Conservation (phyloP, 306 rosid genomes). For the Benincasa hispida region DNA sequence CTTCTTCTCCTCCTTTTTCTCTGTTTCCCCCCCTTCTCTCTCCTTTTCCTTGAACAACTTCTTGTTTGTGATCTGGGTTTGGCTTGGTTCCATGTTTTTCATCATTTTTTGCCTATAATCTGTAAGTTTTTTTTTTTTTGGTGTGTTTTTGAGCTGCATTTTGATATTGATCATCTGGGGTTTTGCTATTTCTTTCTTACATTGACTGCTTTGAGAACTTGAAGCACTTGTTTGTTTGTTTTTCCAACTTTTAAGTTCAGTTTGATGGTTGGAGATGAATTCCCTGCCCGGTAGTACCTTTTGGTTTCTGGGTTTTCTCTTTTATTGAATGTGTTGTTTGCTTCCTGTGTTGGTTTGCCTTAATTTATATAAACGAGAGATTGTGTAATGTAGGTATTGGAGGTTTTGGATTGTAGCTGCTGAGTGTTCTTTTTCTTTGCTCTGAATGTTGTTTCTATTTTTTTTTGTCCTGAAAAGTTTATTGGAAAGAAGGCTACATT, state of each 20-base stretch:
- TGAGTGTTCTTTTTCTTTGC: not conserved
- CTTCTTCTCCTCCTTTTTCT: not conserved
- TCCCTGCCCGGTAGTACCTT: not conserved
- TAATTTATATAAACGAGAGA: not conserved
- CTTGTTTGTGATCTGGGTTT: slow-evolving; percentile 18
- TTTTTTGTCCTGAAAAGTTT: not conserved
- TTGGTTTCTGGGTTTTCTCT: not conserved
- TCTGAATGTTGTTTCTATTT: not conserved
- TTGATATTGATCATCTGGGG: slow-evolving; percentile 11
- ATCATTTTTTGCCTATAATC: slow-evolving; percentile 12
- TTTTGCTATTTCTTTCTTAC: slow-evolving; percentile 20
- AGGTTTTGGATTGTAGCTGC: not conserved
- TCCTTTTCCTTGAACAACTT: not conserved
- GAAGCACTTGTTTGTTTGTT: not conserved
- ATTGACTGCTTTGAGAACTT: not conserved
- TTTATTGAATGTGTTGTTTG: not conserved
- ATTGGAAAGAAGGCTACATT: not conserved
- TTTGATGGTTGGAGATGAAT: slow-evolving; percentile 7
- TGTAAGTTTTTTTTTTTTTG: slow-evolving; percentile 24
- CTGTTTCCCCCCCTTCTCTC: slow-evolving; percentile 4
- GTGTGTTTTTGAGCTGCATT: slow-evolving; percentile 20
- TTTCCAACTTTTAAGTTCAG: slow-evolving; percentile 9
- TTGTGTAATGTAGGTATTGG: not conserved
- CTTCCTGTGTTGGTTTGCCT: not conserved
- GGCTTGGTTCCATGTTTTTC: slow-evolving; percentile 19